These are phyloP conservation scores for Aspergillus hancockii DNA, from an alignment of 495 filamentous ascomycete genomes.

Conservation along the genomic window DNA sequence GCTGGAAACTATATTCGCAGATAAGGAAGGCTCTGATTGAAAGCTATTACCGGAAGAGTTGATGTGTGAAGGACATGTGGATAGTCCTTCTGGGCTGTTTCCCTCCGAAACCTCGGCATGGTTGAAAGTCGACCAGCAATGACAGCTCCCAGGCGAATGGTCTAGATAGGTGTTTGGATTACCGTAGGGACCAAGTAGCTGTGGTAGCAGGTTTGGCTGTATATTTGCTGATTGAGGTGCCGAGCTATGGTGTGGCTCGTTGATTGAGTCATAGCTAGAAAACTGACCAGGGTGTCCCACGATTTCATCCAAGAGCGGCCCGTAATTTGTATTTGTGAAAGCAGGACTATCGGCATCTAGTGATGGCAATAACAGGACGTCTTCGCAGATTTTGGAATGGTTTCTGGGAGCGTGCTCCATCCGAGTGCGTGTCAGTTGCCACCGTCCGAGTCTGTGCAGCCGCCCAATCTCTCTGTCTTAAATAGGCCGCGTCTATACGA, in stretches of 20 bases:
- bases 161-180: background rate
- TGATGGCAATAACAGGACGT: slow-evolving; percentile 4
- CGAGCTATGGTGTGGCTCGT: background rate
- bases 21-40: background rate
- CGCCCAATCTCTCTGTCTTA: background rate
- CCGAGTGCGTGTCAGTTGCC: background rate
- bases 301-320: background rate
- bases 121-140: background rate
- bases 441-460: background rate
- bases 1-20: background rate
- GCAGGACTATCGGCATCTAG: background rate
- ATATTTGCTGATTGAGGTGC: background rate
- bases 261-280: background rate
- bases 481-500: background rate
- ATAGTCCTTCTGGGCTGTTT: background rate
- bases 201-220: background rate
- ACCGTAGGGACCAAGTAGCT: background rate
- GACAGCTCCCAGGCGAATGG: background rate
- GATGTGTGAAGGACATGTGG: background rate
- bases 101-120: background rate
- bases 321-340: background rate
- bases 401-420: slow-evolving; percentile 2
- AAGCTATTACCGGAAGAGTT: background rate
- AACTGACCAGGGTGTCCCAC: background rate
- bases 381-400: background rate